Conservation (phyloP, 345 rosid species). For the Syzygium oleosum region DNA sequence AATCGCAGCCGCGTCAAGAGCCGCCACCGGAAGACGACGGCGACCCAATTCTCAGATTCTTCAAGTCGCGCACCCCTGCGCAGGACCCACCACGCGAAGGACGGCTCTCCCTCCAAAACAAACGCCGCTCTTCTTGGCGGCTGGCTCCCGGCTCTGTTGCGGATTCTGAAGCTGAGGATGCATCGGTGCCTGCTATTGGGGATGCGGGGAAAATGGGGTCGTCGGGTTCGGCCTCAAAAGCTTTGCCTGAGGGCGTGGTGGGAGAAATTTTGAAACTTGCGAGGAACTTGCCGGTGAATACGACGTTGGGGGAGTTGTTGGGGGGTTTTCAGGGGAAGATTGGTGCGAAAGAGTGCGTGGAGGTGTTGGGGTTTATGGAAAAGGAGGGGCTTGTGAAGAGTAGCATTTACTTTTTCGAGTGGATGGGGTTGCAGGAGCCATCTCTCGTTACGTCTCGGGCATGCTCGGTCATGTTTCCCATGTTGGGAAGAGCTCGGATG, state of each 20-base stretch:
- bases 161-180: conserved; percentile 13
- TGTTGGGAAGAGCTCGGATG: conserved; percentile 54
- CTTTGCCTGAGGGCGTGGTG: conserved; percentile 11
- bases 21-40: conserved; percentile 11
- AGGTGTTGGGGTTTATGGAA: conserved; percentile 50
- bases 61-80: conserved; percentile 39
- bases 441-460: conserved; percentile 58
- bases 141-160: conserved; percentile 24
- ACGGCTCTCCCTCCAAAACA: conserved; percentile 42
- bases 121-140: conserved; percentile 72
- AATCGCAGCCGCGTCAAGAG: not conserved
- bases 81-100: conserved; percentile 43
- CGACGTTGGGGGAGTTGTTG: conserved; percentile 62
- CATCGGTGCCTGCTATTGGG: not conserved
- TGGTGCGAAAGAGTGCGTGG: conserved; percentile 37
- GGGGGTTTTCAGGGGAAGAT: conserved; percentile 34
- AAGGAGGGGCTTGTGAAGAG: conserved; percentile 36
- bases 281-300: conserved; percentile 33
- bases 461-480: conserved; percentile 57
- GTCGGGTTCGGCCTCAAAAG: conserved; percentile 1
- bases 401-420: conserved; percentile 68
- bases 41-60: conserved; percentile 55
- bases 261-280: conserved; percentile 52
- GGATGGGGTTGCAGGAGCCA: conserved; percentile 81
- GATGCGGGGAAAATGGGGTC: conserved; percentile 11